A percentile compares a stretch with the other conserved stretches of the same genome.
Conservation (phyloP, 2,329 filamentous ascomycete species). For the Apiospora rasikravindrae region DNA sequence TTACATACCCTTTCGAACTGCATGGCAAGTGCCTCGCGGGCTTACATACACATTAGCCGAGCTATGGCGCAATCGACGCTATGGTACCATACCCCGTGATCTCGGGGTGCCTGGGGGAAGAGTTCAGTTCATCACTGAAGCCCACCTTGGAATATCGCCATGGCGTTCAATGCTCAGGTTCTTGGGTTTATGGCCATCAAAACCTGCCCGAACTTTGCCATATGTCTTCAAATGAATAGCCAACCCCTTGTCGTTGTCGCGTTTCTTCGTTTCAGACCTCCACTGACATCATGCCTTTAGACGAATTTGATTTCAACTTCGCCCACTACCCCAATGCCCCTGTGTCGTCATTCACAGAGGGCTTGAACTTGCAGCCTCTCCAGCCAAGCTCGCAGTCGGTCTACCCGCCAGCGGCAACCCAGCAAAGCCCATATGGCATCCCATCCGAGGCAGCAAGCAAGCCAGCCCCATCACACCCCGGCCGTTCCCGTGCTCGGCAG, state of each 20-base stretch:
- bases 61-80: conserved; percentile 42
- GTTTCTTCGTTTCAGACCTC: conserved; percentile 31
- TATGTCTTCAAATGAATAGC: neutral
- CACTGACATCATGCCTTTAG: conserved; percentile 58
- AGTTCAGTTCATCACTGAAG: neutral
- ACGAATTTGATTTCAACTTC: conserved; percentile 64
- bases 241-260: conserved; percentile 25
- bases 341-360: conserved; percentile 51
- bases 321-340: conserved; percentile 57
- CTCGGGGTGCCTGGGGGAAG: conserved; percentile 33
- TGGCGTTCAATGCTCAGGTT: conserved; percentile 31
- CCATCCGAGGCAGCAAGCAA: conserved; percentile 46
- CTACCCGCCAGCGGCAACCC: conserved; percentile 46
- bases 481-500: conserved; percentile 47
- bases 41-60: conserved; percentile 33
- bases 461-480: conserved; percentile 39
- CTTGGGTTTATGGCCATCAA: neutral
- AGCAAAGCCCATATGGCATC: conserved; percentile 43
- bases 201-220: conserved; percentile 3
- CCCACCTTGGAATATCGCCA: conserved; percentile 26
- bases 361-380: conserved; percentile 52
- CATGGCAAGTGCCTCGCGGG: conserved; percentile 18
- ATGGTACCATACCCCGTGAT: conserved; percentile 70
- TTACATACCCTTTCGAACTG: neutral
- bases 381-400: conserved; percentile 57